Evolutionary conservation across 805 yeast genomes (phyloP), one percentile per base, ranked within the genome.

Genomic region (Saccharomyces jurei): DNA sequence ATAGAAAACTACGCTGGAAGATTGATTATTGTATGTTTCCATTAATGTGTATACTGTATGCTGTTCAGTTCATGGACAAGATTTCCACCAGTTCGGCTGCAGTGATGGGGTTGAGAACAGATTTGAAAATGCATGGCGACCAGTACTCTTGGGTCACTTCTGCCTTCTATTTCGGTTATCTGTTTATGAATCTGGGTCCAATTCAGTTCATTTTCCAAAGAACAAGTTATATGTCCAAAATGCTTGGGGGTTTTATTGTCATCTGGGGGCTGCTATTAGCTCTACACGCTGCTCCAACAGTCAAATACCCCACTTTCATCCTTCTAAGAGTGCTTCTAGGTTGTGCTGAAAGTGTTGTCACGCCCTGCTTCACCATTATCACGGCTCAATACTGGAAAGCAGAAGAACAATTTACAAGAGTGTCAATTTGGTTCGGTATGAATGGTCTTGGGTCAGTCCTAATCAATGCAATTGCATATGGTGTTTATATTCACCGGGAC

Each of bases 161-260:
- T 1, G 76, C 81, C 8, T 83, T 83, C 59, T 83, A 82, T 62
- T 65, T 86, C 44, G 91, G 90, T 2, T 86, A 84, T 63, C 65
- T 86, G 50, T 72, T 71, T 8, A 83, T 81, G 62, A 84, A 81
- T 59, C 68, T 78, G 53, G 65, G 70, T 14, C 63, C 66, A 10
- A 65, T 68, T n/a, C 66, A 63, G 52, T 50, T 63, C 22, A 55
- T 65, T 25, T 65, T 66, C 50, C 90, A 86, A 65, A 74, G 72
- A 52, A 77, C 81, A 51, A 86, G 84, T 2, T 55, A 63, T 41
- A 74, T 85, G 58, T 76, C 82, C 4, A 81, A 79, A 58, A 68
- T 81, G 3, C 72, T 78, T 3, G 71, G 80, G 8, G 56, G 67
- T 1, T 76, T 77, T 56, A 76, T 84, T 44, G 62, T 82, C n/a